Evolutionary conservation across 345 rosid genomes (phyloP).

Genomic region (Arabis hirsuta): DNA sequence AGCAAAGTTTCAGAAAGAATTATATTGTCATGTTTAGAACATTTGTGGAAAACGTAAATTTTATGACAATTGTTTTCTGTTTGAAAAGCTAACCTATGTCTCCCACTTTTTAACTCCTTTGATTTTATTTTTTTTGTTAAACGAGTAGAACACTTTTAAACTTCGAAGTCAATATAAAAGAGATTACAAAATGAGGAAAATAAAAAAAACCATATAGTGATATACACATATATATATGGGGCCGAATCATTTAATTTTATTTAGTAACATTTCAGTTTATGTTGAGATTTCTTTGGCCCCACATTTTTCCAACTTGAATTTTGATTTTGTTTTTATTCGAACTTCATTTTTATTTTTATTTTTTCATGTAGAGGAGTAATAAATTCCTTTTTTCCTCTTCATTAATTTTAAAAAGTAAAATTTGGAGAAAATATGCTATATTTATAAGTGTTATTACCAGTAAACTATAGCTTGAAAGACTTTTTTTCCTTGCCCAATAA

Average conservation of each 20-base stretch:
- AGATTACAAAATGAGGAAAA: background rate
- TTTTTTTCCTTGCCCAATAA: background rate
- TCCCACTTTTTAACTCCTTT: background rate
- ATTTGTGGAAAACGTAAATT: background rate
- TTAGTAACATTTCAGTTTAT: constrained; percentile 32
- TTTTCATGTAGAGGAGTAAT: background rate
- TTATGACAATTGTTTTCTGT: background rate
- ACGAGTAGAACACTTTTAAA: background rate
- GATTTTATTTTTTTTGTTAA: background rate
- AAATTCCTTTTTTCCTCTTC: constrained; percentile 1
- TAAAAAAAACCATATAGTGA: background rate
- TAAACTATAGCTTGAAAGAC: background rate
- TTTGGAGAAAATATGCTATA: constrained; percentile 1
- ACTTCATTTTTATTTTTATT: constrained; percentile 1
- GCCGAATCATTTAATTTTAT: constrained; percentile 22
- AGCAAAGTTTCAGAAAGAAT: background rate
- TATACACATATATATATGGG: constrained; percentile 27
- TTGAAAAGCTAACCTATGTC: background rate
- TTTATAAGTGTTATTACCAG: background rate
- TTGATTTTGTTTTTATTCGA: constrained; percentile 14
- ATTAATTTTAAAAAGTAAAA: constrained; percentile 1
- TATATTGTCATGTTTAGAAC: background rate
- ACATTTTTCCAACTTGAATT: constrained; percentile 16
- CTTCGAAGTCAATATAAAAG: constrained; percentile 21
- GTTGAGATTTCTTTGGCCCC: constrained; percentile 23